These are phyloP conservation scores for Asterophora parasitica DNA, from an alignment of 768 basidiomycete species.

Conservation along the genomic window DNA sequence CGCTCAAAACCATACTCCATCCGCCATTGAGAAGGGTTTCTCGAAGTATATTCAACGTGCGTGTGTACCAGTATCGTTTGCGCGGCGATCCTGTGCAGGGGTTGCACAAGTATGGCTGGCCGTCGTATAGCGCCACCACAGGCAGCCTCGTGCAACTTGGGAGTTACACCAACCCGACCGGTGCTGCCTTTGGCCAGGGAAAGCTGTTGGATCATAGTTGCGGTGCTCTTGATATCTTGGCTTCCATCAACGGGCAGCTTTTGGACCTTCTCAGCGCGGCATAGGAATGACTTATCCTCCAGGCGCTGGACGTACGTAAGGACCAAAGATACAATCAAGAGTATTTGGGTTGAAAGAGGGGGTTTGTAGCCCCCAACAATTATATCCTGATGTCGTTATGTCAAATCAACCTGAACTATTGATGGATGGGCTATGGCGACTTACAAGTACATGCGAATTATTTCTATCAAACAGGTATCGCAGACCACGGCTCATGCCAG, in stretches of 20 bases:
- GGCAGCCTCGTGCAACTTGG: too few relatives aligned
- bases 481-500: constrained; percentile 59
- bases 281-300: too few relatives aligned
- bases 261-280: too few relatives aligned
- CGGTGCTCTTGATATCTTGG: too few relatives aligned
- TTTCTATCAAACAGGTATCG: constrained; percentile 64
- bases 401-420: background rate
- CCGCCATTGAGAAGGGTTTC: constrained; percentile 22
- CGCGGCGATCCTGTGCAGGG: too few relatives aligned
- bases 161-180: too few relatives aligned
- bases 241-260: too few relatives aligned
- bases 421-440: constrained; percentile 15
- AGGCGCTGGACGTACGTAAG: constrained; percentile 44
- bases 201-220: too few relatives aligned
- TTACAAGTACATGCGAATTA: constrained; percentile 47
- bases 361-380: constrained; percentile 46
- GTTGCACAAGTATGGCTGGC: too few relatives aligned
- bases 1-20: constrained; percentile 18
- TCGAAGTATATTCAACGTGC: constrained; percentile 32
- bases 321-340: constrained; percentile 48
- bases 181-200: too few relatives aligned
- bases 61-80: too few relatives aligned
- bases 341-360: constrained; percentile 41
- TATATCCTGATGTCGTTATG: constrained; percentile 36
- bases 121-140: too few relatives aligned